Evolutionary conservation across 192 early-diverging fungal species (phyloP), one percentile per base, ranked within the genome.

Genomic region (Chytriomyces sp.): DNA sequence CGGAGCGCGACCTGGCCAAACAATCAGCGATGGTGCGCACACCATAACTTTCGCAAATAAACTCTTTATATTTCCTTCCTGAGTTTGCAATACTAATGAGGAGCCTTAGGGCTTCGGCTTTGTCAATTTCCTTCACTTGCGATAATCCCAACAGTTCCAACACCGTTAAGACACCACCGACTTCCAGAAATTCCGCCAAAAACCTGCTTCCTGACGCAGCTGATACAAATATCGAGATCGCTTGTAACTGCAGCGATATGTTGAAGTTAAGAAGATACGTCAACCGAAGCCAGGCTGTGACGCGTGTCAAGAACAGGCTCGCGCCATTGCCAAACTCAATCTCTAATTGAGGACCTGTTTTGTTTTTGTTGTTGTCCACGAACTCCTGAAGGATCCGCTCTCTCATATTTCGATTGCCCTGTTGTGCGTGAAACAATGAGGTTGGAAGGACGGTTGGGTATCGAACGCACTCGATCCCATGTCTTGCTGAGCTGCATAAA

Each of bases 41-140:
- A 14, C 85, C 86, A 69, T 87, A 88, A 74, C 83, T 85, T 73
- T 89, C 87, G 74, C 87, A 89, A 19, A 89, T 76, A 76, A 89
- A 89, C 72, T 89, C 87, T 55, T 89, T 89, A 70, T 86, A 86
- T 68, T 78, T 80, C 37, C 87, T 60, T 32, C 87, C 87, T 39
- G 84, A 74, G 40, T 79, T 76, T 1, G 85, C 84, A 40, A 89
- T 78, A 72, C 77, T 62, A 17, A 83, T 61, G 6, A 89, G 62
- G 14, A 89, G 52, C 30, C 77, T 39, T 53, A 89, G 59, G 3
- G 84, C 85, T 59, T 86, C 82, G 0, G 87, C 78, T 70, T 87
- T 85, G 58, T 89, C 85, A 22, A 87, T 86, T 59, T 89, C 87
- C 52, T 87, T 88, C 5, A 84, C 80, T 75, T 89, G 87, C 3